These are phyloP conservation scores for Guadua angustifolia DNA, from an alignment of 176 grass and related monocot genomes.

Conservation along the genomic window DNA sequence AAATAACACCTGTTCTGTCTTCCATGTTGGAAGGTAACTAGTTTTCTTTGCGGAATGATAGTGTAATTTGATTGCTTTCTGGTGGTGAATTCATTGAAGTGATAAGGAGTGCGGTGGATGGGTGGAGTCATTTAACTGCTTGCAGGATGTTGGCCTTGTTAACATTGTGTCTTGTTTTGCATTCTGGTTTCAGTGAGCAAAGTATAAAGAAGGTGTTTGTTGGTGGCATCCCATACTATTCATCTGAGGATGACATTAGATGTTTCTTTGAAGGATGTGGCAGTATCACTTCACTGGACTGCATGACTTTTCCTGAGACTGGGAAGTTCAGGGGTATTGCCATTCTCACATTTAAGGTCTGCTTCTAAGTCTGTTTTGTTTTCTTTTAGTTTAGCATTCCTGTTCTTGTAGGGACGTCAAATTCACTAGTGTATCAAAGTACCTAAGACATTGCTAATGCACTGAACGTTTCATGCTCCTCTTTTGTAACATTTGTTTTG, in stretches of 20 bases:
- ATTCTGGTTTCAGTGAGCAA: conserved; percentile 61
- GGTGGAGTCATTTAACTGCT: conserved; percentile 5
- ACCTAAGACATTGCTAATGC: background rate
- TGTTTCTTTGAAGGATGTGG: conserved; percentile 90
- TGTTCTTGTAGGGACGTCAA: background rate
- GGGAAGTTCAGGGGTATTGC: conserved; percentile 93
- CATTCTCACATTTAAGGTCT: conserved; percentile 95
- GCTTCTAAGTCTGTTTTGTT: conserved; percentile 16
- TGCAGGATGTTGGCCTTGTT: background rate
- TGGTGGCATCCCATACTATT: conserved; percentile 97
- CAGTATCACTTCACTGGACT: conserved; percentile 71
- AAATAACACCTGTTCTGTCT: background rate
- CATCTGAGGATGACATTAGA: conserved; percentile 89
- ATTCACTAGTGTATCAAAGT: background rate
- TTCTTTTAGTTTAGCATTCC: background rate
- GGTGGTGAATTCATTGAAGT: background rate
- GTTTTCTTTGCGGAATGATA: background rate
- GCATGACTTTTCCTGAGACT: conserved; percentile 87
- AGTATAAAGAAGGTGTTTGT: conserved; percentile 85
- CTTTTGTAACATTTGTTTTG: too few species aligned
- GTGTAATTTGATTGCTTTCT: background rate
- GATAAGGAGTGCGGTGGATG: background rate
- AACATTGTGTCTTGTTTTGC: conserved; percentile 9
- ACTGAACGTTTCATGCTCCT: too few species aligned
- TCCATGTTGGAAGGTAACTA: background rate